Base-by-base conservation (phyloP, 352 stramenopile genomes). In the Globisporangium echinulatum region DNA sequence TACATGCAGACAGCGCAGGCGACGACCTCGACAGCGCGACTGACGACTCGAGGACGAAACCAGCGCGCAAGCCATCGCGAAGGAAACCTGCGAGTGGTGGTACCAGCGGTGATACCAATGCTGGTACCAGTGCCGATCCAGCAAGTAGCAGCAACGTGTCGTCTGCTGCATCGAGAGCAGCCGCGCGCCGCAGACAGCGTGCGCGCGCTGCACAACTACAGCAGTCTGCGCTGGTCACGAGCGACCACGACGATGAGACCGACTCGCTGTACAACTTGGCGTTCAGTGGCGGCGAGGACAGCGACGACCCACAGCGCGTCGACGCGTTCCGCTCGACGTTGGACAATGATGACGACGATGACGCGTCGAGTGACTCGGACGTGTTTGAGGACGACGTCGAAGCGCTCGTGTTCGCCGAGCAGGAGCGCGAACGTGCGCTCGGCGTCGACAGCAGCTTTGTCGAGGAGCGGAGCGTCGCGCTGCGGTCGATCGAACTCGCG, bases 331-430 rank as follows among this genome's bases (percentile, higher is more conserved):
- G 25, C 25, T 25, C 25, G 25, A 25, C 25, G 25, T 25, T 25
- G 25, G 77, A 79, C 50, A 69, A 72, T 42, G 75, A 79, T 7
- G 14, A 7, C 43, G 43, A 49, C 43, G 10, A 15, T 15, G 43
- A 49, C 43, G 43, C 43, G 59, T 85, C 75, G 49, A 75, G 72
- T 50, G 75, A 85, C 43, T 89, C 82, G 3, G 82, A 91, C 49
- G 75, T 88, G 57, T 91, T 89, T 50, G 82, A 91, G 56, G 82
- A 91, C 49, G 82, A 91, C 44, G 64, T 83, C 40, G 82, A 89
- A 57, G 71, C 79, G 36, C 66, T 89, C 40, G 59, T 88, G 59
- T 86, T 76, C 53, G 65, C 73, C 43, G 79, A 91, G 48, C 60
- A 61, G 38, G 59, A 66, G 53, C 64, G 67, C 68, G 62, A 87